Percentiles rank a stretch among this genome's conserved stretches.
phyloP scores from a whole-genome alignment of 176 grass and related monocot genomes.

The Avena sativa region DNA sequence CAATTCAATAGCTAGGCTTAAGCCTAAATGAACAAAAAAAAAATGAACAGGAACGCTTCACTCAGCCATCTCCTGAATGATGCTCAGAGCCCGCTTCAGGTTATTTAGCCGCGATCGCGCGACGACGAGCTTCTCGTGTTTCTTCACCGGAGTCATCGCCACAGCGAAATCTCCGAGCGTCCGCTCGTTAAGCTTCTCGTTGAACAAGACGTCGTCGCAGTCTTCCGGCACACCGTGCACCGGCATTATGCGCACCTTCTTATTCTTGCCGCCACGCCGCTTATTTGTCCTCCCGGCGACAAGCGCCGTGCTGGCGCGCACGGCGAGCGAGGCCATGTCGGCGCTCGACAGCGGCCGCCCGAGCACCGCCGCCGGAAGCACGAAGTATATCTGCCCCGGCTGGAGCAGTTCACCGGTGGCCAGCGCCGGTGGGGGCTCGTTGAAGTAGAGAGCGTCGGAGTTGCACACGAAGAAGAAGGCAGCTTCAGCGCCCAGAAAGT shows the following conservation, averaged over 20 bases:
- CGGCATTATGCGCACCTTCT: slow-evolving; percentile 44
- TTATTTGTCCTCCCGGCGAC: not conserved
- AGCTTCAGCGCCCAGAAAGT: not conserved
- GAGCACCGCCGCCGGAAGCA: slow-evolving; percentile 48
- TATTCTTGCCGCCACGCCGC: not conserved
- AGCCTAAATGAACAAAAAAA: not conserved
- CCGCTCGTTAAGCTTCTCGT: slow-evolving; percentile 53
- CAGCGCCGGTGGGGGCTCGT: slow-evolving; percentile 36
- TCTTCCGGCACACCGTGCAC: slow-evolving; percentile 13
- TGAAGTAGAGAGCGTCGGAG: slow-evolving; percentile 73
- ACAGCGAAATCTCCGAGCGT: slow-evolving; percentile 37
- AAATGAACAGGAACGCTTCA: slow-evolving; percentile 8
- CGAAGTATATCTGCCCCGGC: slow-evolving; percentile 61
- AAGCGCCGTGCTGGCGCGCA: slow-evolving; percentile 57
- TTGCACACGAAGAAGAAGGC: slow-evolving; percentile 56
- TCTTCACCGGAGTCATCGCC: not conserved
- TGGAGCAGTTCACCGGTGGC: slow-evolving; percentile 38
- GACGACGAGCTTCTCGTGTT: not conserved
- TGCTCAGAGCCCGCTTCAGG: slow-evolving; percentile 47
- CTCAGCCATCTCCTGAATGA: slow-evolving; percentile 52
- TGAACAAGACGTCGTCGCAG: not conserved
- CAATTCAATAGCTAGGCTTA: not conserved
- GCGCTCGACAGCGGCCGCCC: slow-evolving; percentile 33
- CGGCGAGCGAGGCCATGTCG: slow-evolving; percentile 65
- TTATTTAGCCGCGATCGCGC: slow-evolving; percentile 33